Evolutionary conservation across 2,329 filamentous ascomycete species (phyloP).

Genomic region (Aaosphaeria arxii): DNA sequence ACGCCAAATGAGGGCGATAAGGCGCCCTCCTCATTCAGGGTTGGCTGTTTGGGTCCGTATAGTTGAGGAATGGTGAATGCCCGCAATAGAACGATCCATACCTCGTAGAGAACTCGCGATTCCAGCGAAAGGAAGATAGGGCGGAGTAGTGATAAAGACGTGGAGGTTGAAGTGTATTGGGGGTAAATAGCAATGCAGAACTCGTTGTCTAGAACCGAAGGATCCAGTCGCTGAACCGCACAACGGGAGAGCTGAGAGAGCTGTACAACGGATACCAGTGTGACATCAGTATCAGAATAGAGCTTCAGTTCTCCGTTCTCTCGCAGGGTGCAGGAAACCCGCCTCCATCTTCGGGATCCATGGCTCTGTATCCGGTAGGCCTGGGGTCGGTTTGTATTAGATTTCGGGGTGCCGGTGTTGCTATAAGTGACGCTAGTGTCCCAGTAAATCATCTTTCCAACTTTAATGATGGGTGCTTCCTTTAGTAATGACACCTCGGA

Average conservation of each 20-base stretch:
- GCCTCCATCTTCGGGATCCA: constrained; percentile 70
- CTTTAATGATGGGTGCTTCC: constrained; percentile 86
- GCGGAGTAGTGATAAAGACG: constrained; percentile 72
- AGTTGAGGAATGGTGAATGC: constrained; percentile 91
- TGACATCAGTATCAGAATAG: constrained; percentile 79
- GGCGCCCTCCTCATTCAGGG: constrained; percentile 38
- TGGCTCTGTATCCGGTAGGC: constrained; percentile 56
- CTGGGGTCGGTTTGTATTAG: constrained; percentile 43
- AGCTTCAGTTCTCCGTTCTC: constrained; percentile 95
- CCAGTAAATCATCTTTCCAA: constrained; percentile 64
- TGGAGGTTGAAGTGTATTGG: constrained; percentile 76
- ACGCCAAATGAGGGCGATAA: constrained; percentile 37
- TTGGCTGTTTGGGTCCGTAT: constrained; percentile 64
- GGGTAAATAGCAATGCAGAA: constrained; percentile 95
- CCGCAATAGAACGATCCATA: constrained; percentile 90
- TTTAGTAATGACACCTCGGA: constrained; percentile 56
- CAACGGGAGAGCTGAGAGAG: constrained; percentile 85
- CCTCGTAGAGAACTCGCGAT: constrained; percentile 86
- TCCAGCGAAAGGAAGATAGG: constrained; percentile 89
- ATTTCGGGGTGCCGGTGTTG: constrained; percentile 38
- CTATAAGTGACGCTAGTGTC: constrained; percentile 62
- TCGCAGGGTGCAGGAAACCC: constrained; percentile 87
- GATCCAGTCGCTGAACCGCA: constrained; percentile 85
- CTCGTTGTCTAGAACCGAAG: constrained; percentile 86
- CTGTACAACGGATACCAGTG: constrained; percentile 77